Percentiles rank a stretch among this genome's conserved stretches.
Evolutionary conservation across 495 filamentous ascomycete genomes (phyloP).

Genomic region (Penicillium odoratum): DNA sequence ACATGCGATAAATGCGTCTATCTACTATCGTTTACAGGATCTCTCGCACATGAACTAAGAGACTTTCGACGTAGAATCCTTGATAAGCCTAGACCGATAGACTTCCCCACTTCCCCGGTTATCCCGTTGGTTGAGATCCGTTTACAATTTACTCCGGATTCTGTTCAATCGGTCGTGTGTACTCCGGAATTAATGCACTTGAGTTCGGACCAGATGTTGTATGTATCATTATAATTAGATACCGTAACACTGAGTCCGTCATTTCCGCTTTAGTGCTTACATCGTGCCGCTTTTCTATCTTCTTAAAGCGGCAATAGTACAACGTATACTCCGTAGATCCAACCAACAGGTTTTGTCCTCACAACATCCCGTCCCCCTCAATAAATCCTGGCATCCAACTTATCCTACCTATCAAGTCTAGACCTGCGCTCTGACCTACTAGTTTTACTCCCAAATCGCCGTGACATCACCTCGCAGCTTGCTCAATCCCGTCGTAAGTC

Average conservation of each 20-base stretch:
- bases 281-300: background rate
- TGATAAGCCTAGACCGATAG: background rate
- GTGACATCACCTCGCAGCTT: conserved; percentile 18
- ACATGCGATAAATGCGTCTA: too few species aligned
- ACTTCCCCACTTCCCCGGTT: conserved; percentile 15
- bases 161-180: conserved; percentile 16
- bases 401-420: background rate
- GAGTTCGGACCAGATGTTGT: background rate
- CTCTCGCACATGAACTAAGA: too few species aligned
- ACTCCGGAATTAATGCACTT: conserved; percentile 2
- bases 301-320: background rate
- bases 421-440: background rate
- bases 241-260: too few species aligned
- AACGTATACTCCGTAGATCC: background rate
- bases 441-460: background rate
- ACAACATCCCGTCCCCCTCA: background rate
- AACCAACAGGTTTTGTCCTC: conserved; percentile 1
- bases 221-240: background rate
- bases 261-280: background rate
- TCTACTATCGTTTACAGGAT: too few species aligned
- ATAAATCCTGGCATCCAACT: background rate
- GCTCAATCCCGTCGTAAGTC: conserved; percentile 11
- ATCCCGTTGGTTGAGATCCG: conserved; percentile 6
- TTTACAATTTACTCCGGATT: conserved; percentile 4
- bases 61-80: background rate